Evolutionary conservation across 805 yeast species (phyloP).

Genomic region (Saccharomycopsis malanga): DNA sequence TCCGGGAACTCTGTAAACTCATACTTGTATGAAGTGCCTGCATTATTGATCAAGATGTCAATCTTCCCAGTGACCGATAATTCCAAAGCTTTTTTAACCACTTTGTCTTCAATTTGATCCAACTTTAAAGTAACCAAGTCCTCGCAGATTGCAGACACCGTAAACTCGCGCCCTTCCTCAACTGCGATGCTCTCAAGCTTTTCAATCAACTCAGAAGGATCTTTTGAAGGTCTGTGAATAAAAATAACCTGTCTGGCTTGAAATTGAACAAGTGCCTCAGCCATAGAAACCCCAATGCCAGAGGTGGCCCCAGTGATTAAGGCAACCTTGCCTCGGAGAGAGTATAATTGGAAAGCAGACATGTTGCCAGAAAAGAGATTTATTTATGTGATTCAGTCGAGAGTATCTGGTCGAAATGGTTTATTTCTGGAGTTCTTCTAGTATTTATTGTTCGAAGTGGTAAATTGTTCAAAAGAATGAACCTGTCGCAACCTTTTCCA

Average conservation of each 20-base stretch:
- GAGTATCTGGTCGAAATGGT: too few relatives aligned
- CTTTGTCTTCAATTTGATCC: conserved; percentile 36
- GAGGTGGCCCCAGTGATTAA: conserved; percentile 79
- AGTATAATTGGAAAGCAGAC: conserved; percentile 37
- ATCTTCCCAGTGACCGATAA: conserved; percentile 72
- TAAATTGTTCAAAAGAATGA: too few relatives aligned
- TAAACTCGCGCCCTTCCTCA: conserved; percentile 51
- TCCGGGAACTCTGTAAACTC: conserved; percentile 47
- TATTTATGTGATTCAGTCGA: too few relatives aligned
- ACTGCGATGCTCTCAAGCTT: conserved; percentile 31
- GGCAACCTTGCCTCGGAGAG: conserved; percentile 76
- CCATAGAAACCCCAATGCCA: conserved; percentile 78
- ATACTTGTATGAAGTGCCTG: conserved; percentile 77
- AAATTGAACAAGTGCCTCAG: conserved; percentile 77
- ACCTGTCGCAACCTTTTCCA: too few relatives aligned
- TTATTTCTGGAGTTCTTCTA: too few relatives aligned
- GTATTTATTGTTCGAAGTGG: too few relatives aligned
- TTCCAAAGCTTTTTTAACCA: conserved; percentile 42
- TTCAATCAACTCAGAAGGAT: conserved; percentile 27
- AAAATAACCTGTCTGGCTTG: conserved; percentile 77
- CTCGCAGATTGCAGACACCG: conserved; percentile 30
- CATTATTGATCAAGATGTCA: conserved; percentile 83
- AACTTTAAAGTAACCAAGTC: conserved; percentile 46
- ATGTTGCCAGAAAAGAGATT: too few relatives aligned
- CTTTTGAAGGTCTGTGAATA: conserved; percentile 45